Evolutionary conservation across 2,329 filamentous ascomycete genomes (phyloP), one percentile per base, ranked within the genome.

Genomic region (Lasiodiplodia gonubiensis): DNA sequence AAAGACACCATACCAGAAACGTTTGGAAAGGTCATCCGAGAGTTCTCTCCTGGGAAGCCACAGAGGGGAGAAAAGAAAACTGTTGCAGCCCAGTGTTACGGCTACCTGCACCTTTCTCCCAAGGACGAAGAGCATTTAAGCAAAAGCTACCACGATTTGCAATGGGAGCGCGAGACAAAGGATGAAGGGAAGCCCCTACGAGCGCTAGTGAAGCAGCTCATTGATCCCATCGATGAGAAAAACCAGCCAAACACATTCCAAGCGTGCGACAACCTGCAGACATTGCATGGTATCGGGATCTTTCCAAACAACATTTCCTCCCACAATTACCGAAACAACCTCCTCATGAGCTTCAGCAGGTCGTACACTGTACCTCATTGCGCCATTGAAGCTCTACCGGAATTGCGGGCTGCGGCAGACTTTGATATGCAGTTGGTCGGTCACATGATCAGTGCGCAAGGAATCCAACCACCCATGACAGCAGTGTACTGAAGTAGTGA

Each of bases 121-220:
- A 18, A 55, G 30, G 3, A 55, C 11, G 52, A 55, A 55, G 52
- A 55, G 6, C 16, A 23, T 10, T 23, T 55, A 30, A 6, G 16
- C 18, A 14, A 35, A 0, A 35, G 23, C 30, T 18, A 54, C 30
- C 5, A 21, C 18, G 16, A 21, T 18, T 16, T 54, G 18, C 18
- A 21, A 10, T 54, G 52, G 52, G 37, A 37, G 18, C 52, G 52
- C 52, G 16, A 23, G 52, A 18, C 23, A 37, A 23, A 12, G 12
- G n/a, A 55, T 14, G 30, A 55, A 55, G 52, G 52, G 30, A 55
- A 55, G 21, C 52, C 27, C 7, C 21, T 55, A 30, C 52, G 52
- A 55, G 52, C 52, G 30, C 52, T 55, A 23, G 52, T 55, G n/a
- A 55, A 55, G 52, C 52, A 55, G 52, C 30, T 55, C 10, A 55